Evolutionary conservation across 129 eudicot genomes (phyloP), one percentile per base, ranked within the genome.

Genomic region (Pseudognaphalium luteoalbum): DNA sequence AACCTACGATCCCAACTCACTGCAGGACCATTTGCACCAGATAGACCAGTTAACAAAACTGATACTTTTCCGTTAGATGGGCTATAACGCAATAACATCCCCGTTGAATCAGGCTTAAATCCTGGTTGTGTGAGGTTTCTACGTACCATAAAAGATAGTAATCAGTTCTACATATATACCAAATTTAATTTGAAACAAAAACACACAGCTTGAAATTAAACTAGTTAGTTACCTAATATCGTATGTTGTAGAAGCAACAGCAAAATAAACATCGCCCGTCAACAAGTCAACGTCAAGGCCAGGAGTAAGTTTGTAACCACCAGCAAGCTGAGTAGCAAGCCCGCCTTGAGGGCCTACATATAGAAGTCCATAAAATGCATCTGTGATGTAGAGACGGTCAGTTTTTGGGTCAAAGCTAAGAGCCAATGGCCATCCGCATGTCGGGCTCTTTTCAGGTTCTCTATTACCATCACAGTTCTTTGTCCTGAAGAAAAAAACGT

Each of bases 351-450:
- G 81, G 72, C 73, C 81, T 5, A 81, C 78, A 41, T 52, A 73
- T 37, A 81, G 61, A 71, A 81, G 81, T 11, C 85, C 85, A 8
- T 70, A 37, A 70, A 21, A 76, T 1, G 70, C 81, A 29, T 81
- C 85, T 0, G 42, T 62, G 19, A 75, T 75, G 67, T 69, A 70
- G 41, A 74, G 77, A 63, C 37, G 63, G 3, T 73, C 68, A 1
- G 50, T 81, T 73, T 6, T 19, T 5, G 39, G 74, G n/a, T 82
- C 66, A 67, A 79, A 82, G 32, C 82, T 73, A 37, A 85, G 74
- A 0, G 84, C 86, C 15, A 85, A 2, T 4, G 86, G 84, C 54
- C 84, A 50, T 61, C 84, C 86, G 2, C 86, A 79, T 66, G 59
- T 79, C n/a, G 74, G 65, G 14, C 77, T 81, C 58, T 44, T 42